These are phyloP conservation scores for Sordariomycetes sp. DNA, from an alignment of 2,329 filamentous ascomycete genomes.

Conservation along the genomic window DNA sequence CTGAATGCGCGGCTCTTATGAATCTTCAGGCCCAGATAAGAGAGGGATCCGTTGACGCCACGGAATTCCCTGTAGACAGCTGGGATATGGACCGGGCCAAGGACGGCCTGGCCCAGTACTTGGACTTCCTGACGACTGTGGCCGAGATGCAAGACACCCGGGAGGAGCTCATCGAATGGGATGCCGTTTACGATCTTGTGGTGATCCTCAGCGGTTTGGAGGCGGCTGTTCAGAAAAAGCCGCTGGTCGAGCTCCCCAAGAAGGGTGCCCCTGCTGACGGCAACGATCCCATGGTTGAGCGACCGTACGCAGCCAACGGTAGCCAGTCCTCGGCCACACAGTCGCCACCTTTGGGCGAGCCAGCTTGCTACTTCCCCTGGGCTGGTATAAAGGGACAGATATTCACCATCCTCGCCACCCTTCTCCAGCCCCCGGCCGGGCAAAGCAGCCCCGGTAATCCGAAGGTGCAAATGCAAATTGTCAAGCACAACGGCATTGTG, in stretches of 20 bases:
- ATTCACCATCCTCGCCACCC: slow-evolving; percentile 78
- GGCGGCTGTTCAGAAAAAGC: slow-evolving; percentile 75
- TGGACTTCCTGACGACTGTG: slow-evolving; percentile 86
- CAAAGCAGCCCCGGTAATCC: slow-evolving; percentile 55
- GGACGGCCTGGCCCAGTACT: slow-evolving; percentile 86
- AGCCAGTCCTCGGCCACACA: slow-evolving; percentile 24
- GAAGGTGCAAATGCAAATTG: slow-evolving; percentile 79
- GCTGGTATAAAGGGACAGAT: slow-evolving; percentile 82
- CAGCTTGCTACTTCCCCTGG: slow-evolving; percentile 56
- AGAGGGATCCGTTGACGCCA: slow-evolving; percentile 62
- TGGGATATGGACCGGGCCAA: slow-evolving; percentile 98
- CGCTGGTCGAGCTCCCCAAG: slow-evolving; percentile 41
- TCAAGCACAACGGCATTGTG: slow-evolving; percentile 77
- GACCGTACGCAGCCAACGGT: slow-evolving; percentile 44
- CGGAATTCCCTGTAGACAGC: slow-evolving; percentile 86
- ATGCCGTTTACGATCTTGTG: slow-evolving; percentile 80
- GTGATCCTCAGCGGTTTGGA: slow-evolving; percentile 82
- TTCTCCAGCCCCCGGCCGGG: slow-evolving; percentile 72
- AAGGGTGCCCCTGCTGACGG: slow-evolving; percentile 3
- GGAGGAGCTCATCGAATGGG: slow-evolving; percentile 80
- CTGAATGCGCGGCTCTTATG: slow-evolving; percentile 89
- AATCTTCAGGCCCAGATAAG: slow-evolving; percentile 87
- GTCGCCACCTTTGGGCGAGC: slow-evolving; percentile 45
- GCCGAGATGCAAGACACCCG: slow-evolving; percentile 81
- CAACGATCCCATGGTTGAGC: slow-evolving; percentile 43